These are phyloP conservation scores for Funneliformis mosseae DNA, from an alignment of 192 early-diverging fungal species.

Conservation along the genomic window DNA sequence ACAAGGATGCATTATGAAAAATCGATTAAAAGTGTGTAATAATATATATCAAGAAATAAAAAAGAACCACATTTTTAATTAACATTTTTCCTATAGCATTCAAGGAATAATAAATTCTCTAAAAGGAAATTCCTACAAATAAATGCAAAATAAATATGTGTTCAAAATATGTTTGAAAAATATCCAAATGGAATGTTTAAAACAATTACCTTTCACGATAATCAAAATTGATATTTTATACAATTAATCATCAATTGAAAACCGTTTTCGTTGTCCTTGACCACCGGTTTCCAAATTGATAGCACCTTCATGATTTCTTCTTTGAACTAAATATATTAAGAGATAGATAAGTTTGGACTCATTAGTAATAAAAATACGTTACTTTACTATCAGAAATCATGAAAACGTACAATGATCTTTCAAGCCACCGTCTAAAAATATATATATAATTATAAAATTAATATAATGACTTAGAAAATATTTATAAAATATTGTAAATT, in stretches of 20 bases:
- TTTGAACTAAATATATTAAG: constrained; percentile 12
- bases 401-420: constrained; percentile 7
- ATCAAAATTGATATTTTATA: neutral
- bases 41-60: neutral
- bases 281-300: neutral
- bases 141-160: neutral
- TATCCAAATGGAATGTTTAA: neutral
- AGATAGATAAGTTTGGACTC: neutral
- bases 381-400: neutral
- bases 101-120: neutral
- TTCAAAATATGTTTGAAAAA: neutral
- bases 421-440: constrained; percentile 8
- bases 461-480: constrained; percentile 7
- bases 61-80: neutral
- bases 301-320: neutral
- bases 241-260: constrained; percentile 20
- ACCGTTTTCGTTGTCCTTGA: neutral
- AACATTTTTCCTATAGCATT: too few species aligned
- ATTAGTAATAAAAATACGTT: neutral
- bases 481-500: neutral
- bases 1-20: too few species aligned
- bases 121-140: neutral
- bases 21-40: too few species aligned
- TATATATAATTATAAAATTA: neutral
- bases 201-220: neutral